Base-by-base conservation (phyloP, 768 basidiomycete genomes). In the Hericium coralloides region DNA sequence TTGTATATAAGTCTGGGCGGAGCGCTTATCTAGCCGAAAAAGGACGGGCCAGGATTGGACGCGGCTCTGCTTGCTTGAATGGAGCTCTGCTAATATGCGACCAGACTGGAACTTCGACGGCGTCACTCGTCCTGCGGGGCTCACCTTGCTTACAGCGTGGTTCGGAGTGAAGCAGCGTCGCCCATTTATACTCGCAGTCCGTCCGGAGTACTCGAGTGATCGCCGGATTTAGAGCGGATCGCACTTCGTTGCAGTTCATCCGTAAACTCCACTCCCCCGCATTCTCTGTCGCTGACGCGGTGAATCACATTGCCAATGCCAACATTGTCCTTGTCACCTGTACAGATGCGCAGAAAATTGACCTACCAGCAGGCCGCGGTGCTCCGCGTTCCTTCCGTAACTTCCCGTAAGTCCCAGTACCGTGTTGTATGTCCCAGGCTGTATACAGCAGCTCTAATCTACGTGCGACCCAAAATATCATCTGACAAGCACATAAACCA, bases 1-100 rank as follows among this genome's bases (percentile, higher is more conserved):
- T n/a, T 57, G 45, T 62, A 59, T 59, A 59, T 26, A 55, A 38
- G 52, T 45, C 51, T 53, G 38, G 49, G 53, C 31, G 23, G 17
- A 6, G 49, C 26, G 22, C 49, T 50, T 50, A 50, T 50, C 22
- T 50, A 50, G 49, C 49, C 43, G 43, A 45, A 45, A n/a, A 20
- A 31, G 31, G 31, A 31, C 7, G 31, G 6, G 31, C 31, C n/a
- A 45, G 43, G n/a, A 45, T 18, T 20, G 43, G 8, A n/a, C 43
- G 43, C 43, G n/a, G 43, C 14, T 45, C 14, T n/a, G n/a, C n/a
- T 45, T 45, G 43, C 43, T 45, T 45, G n/a, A 45, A 45, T 45
- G 43, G 7, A 18, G 18, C n/a, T 45, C 43, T 45, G 43, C 43
- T 45, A 45, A 45, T 45, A 20, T 45, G 43, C 43, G 43, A 18